Evolutionary conservation across 2,329 filamentous ascomycete genomes (phyloP).

Genomic region (Pestalotiopsis sp.): DNA sequence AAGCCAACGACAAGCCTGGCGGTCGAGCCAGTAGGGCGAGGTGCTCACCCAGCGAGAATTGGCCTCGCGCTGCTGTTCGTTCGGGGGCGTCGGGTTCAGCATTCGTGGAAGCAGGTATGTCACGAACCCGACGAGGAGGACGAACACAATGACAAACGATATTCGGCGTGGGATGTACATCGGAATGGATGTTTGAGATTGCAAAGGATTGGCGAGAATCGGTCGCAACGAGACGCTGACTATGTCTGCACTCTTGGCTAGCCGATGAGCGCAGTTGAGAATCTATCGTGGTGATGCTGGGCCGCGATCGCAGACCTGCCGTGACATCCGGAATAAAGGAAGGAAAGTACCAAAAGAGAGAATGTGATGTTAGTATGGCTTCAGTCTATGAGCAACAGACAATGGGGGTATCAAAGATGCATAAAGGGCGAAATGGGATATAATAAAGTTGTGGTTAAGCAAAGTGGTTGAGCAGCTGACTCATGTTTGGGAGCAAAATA

Average conservation of each 20-base stretch:
- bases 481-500: background rate
- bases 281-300: background rate
- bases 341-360: background rate
- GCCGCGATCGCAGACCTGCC: slow-evolving; percentile 1
- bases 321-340: background rate
- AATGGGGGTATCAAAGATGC: background rate
- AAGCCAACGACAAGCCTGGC: slow-evolving; percentile 78
- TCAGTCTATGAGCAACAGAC: slow-evolving; percentile 7
- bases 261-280: background rate
- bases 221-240: background rate
- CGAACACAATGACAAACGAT: slow-evolving; percentile 38
- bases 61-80: slow-evolving; percentile 61
- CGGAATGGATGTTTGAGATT: background rate
- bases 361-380: background rate
- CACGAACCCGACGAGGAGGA: slow-evolving; percentile 49
- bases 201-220: background rate
- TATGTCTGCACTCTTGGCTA: background rate
- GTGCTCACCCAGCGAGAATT: slow-evolving; percentile 71
- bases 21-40: slow-evolving; percentile 73
- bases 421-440: background rate
- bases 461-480: background rate
- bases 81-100: slow-evolving; percentile 66
- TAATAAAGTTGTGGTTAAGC: background rate
- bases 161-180: slow-evolving; percentile 53
- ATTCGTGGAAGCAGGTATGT: slow-evolving; percentile 54